Conservation (phyloP, 768 basidiomycete genomes). For the Lactarius pseudohatsudake region DNA sequence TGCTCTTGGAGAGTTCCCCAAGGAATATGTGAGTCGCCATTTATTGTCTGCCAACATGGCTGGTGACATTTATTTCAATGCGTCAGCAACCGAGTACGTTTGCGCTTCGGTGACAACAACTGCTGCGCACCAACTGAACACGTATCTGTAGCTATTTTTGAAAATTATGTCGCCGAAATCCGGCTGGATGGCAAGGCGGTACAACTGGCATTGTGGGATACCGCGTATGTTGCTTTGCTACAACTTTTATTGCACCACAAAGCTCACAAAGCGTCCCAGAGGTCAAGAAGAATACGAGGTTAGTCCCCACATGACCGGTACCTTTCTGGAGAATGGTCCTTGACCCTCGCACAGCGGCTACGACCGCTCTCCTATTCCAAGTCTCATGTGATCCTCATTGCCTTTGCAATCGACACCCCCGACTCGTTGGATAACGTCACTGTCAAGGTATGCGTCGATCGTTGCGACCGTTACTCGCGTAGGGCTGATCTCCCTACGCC, state of each 20-base stretch:
- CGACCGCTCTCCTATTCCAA: conserved; percentile 97
- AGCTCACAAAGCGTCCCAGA: conserved; percentile 43
- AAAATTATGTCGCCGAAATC: conserved; percentile 99
- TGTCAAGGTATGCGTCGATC: conserved; percentile 62
- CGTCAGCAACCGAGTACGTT: conserved; percentile 50
- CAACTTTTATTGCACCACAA: conserved; percentile 8
- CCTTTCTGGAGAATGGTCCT: background rate
- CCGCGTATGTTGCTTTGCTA: conserved; percentile 68
- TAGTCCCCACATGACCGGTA: conserved; percentile 28
- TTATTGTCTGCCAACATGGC: background rate
- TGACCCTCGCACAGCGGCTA: conserved; percentile 58
- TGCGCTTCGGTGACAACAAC: conserved; percentile 1
- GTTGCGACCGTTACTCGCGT: background rate
- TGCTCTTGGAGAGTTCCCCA: conserved; percentile 91
- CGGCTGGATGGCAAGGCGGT: conserved; percentile 96
- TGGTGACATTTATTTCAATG: background rate
- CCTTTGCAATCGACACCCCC: conserved; percentile 93
- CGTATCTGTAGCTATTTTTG: conserved; percentile 75
- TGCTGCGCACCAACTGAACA: conserved; percentile 14
- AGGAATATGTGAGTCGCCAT: conserved; percentile 78
- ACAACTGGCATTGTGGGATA: conserved; percentile 97
- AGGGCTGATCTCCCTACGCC: background rate
- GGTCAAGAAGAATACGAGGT: conserved; percentile 99
- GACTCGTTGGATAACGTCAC: conserved; percentile 96
- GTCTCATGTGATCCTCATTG: conserved; percentile 98